Evolutionary conservation across 176 grass and related monocot species (phyloP).

Genomic region (Tillandsia fasciculata): DNA sequence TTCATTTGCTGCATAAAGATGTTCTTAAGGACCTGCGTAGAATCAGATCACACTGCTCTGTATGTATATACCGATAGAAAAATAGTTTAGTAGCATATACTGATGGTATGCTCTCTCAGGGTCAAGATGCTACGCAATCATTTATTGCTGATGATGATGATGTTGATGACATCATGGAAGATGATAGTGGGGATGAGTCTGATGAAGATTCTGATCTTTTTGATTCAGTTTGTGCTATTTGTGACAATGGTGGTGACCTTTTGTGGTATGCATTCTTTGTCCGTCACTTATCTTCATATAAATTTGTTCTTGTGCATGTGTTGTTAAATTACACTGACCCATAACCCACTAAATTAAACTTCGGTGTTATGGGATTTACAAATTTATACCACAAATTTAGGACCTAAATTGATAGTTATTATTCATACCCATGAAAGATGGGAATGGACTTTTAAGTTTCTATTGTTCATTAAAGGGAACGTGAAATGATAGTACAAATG

Average conservation of each 20-base stretch:
- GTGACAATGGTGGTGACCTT: conserved; percentile 57
- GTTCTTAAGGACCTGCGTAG: background rate
- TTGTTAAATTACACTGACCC: background rate
- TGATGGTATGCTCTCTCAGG: conserved; percentile 20
- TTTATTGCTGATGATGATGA: conserved; percentile 58
- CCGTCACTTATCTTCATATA: conserved; percentile 12
- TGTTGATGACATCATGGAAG: conserved; percentile 31
- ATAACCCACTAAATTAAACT: background rate
- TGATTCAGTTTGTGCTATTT: conserved; percentile 48
- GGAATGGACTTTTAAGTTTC: too few relatives aligned
- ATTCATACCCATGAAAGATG: too few relatives aligned
- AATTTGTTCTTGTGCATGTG: background rate
- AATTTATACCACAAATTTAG: background rate
- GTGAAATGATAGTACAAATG: too few relatives aligned
- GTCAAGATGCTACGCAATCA: background rate
- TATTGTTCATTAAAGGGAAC: too few relatives aligned
- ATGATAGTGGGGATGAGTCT: conserved; percentile 40
- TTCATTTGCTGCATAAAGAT: background rate
- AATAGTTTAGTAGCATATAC: background rate
- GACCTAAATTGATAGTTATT: too few relatives aligned
- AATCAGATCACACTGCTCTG: background rate
- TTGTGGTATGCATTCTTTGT: conserved; percentile 33
- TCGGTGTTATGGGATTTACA: conserved; percentile 7
- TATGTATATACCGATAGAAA: background rate
- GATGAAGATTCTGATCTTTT: conserved; percentile 53